These are phyloP conservation scores for Lolium rigidum DNA, from an alignment of 176 grass and related monocot species.

Conservation along the genomic window DNA sequence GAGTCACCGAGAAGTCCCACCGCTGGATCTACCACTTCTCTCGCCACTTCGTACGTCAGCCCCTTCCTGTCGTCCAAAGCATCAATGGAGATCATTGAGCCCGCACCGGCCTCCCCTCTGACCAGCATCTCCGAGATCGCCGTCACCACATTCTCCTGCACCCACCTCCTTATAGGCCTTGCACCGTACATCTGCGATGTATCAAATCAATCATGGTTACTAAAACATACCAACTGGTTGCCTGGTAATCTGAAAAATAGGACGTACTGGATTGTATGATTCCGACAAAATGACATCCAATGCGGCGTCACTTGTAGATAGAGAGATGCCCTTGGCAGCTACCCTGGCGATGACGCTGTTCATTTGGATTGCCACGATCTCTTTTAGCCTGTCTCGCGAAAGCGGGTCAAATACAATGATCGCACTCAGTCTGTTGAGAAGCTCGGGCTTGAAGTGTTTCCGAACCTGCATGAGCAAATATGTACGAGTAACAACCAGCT, in stretches of 20 bases:
- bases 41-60: neutral
- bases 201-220: neutral
- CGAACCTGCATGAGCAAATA: neutral
- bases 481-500: neutral
- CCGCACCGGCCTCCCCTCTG: neutral
- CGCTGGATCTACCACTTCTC: neutral
- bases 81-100: neutral
- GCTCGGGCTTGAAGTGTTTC: neutral
- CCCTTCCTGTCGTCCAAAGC: neutral
- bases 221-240: neutral
- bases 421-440: slow-evolving; percentile 41
- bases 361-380: slow-evolving; percentile 57
- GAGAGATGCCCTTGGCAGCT: slow-evolving; percentile 50
- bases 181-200: slow-evolving; percentile 3
- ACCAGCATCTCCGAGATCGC: slow-evolving; percentile 13
- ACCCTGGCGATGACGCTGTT: slow-evolving; percentile 52
- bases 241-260: neutral
- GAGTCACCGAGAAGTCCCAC: neutral
- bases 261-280: neutral
- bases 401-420: slow-evolving; percentile 49
- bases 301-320: slow-evolving; percentile 31
- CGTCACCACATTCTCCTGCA: neutral
- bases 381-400: slow-evolving; percentile 40
- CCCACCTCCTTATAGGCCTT: neutral
- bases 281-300: neutral